These are phyloP conservation scores for Aspergillus candidus DNA, from an alignment of 2,329 filamentous ascomycete species.

Conservation along the genomic window DNA sequence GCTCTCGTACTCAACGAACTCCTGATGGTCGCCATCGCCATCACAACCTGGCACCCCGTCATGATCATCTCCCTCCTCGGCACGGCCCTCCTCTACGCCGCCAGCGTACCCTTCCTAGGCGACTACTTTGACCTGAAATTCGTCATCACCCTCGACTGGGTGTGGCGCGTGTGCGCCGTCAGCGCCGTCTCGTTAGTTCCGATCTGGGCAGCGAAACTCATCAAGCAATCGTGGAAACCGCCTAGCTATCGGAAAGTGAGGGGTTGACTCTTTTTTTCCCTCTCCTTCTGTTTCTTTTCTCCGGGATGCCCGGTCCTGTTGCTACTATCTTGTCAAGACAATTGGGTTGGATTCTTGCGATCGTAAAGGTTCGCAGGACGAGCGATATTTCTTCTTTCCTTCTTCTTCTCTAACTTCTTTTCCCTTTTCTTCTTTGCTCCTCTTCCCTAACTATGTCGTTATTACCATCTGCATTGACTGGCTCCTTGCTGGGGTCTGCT, in stretches of 20 bases:
- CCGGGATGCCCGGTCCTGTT: neutral
- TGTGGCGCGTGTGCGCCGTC: slow-evolving; percentile 82
- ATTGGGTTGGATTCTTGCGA: slow-evolving; percentile 1
- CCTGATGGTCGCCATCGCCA: slow-evolving; percentile 92
- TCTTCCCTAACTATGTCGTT: neutral
- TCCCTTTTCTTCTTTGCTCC: neutral
- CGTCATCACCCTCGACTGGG: slow-evolving; percentile 71
- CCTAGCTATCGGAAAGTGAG: slow-evolving; percentile 89
- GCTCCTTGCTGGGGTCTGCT: too few species aligned
- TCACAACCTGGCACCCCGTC: slow-evolving; percentile 92
- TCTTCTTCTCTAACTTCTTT: slow-evolving; percentile 1
- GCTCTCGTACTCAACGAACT: slow-evolving; percentile 90
- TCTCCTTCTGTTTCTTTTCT: slow-evolving; percentile 1
- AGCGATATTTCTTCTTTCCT: neutral
- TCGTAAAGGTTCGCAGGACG: slow-evolving; percentile 1
- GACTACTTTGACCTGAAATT: slow-evolving; percentile 84
- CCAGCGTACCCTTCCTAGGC: slow-evolving; percentile 76
- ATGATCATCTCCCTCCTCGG: slow-evolving; percentile 83
- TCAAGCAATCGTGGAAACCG: slow-evolving; percentile 78
- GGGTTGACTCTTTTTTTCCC: slow-evolving; percentile 18
- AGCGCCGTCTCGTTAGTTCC: slow-evolving; percentile 74
- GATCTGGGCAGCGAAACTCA: slow-evolving; percentile 79
- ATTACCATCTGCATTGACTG: neutral
- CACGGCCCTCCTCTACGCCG: slow-evolving; percentile 74
- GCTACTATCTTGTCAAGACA: slow-evolving; percentile 6